Conservation (phyloP, 257 asterid genomes). For the Capsicum pubescens region DNA sequence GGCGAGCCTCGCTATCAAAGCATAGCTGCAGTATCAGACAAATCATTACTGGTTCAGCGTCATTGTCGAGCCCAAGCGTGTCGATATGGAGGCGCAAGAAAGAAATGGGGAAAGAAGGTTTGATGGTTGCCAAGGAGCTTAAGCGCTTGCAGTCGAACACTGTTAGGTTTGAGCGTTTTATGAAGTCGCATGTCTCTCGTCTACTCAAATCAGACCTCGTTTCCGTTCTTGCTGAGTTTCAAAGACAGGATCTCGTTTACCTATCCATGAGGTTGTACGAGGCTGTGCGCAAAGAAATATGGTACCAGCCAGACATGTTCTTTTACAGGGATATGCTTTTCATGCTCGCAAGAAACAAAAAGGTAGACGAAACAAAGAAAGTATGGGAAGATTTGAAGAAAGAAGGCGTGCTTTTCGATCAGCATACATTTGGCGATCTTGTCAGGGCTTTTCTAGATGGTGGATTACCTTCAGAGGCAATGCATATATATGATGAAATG, state of each 20-base stretch:
- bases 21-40: conserved; percentile 24
- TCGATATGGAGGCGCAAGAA: conserved; percentile 98
- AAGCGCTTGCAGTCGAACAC: conserved; percentile 77
- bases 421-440: conserved; percentile 95
- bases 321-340: conserved; percentile 90
- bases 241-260: conserved; percentile 78
- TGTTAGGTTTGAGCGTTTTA: conserved; percentile 67
- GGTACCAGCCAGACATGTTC: conserved; percentile 97
- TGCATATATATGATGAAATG: conserved; percentile 86
- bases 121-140: conserved; percentile 90
- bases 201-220: conserved; percentile 90
- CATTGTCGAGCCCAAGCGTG: conserved; percentile 63
- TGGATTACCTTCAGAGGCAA: conserved; percentile 73
- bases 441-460: conserved; percentile 77
- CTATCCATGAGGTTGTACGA: conserved; percentile 82
- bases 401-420: conserved; percentile 85
- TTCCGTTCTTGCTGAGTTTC: conserved; percentile 89
- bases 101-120: conserved; percentile 91
- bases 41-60: conserved; percentile 38
- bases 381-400: conserved; percentile 86
- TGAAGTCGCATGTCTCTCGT: conserved; percentile 77
- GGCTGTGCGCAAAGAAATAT: conserved; percentile 79
- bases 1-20: conserved; percentile 29
- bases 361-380: conserved; percentile 59
- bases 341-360: conserved; percentile 93